Conservation (phyloP, 2,329 filamentous ascomycete species). For the Epichloe bromicola region DNA sequence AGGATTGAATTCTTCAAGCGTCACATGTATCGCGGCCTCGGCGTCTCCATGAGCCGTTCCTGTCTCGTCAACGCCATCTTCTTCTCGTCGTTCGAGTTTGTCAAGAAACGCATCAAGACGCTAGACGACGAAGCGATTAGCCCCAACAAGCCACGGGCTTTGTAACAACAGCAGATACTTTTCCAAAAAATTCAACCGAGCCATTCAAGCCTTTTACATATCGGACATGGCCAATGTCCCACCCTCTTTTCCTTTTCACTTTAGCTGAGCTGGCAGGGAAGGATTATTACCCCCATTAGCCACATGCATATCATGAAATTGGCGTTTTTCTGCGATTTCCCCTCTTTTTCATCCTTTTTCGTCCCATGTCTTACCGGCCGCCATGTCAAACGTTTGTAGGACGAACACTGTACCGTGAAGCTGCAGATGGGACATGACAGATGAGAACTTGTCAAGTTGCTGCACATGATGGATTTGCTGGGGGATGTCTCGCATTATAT, state of each 20-base stretch:
- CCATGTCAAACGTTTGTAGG: no score
- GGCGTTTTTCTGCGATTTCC: slow-evolving; percentile 3
- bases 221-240: background rate
- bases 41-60: slow-evolving; percentile 71
- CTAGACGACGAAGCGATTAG: slow-evolving; percentile 25
- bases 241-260: background rate
- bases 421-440: no score
- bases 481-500: background rate
- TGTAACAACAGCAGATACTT: slow-evolving; percentile 6
- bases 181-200: background rate
- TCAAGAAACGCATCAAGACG: slow-evolving; percentile 53
- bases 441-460: background rate
- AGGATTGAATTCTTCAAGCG: slow-evolving; percentile 67
- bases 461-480: background rate
- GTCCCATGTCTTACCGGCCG: background rate
- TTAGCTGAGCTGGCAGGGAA: background rate
- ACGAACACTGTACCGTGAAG: no score
- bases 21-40: slow-evolving; percentile 71
- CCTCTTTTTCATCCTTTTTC: background rate
- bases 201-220: no score
- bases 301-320: slow-evolving; percentile 3
- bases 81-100: slow-evolving; percentile 76
- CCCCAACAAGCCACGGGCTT: slow-evolving; percentile 4
- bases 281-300: background rate
- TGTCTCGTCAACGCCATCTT: slow-evolving; percentile 80